phyloP scores from a whole-genome alignment of 129 eudicot genomes.

The Chrysanthemum seticuspe region DNA sequence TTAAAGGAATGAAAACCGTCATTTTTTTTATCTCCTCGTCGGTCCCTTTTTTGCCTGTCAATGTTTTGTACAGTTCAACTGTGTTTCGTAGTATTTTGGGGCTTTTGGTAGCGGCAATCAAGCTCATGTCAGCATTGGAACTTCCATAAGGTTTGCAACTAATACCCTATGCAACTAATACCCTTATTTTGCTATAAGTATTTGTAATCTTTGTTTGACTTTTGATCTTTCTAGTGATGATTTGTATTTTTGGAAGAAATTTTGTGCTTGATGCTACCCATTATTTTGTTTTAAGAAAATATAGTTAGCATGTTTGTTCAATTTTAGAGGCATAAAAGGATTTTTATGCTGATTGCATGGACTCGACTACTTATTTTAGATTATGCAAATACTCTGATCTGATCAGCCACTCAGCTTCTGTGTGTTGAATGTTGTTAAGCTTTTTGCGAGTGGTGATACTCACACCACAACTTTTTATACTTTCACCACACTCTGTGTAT shows the following conservation, averaged over 20 bases:
- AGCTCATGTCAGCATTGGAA: background rate
- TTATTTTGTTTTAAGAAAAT: background rate
- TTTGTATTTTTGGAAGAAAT: background rate
- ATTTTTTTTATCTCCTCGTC: constrained; percentile 8
- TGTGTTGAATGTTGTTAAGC: too few relatives aligned
- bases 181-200: background rate
- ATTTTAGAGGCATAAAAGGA: background rate
- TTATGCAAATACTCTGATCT: too few relatives aligned
- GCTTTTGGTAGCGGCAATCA: background rate
- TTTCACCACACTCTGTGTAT: too few relatives aligned
- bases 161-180: background rate
- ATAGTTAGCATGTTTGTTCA: background rate
- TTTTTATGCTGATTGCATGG: too few relatives aligned
- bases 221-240: background rate
- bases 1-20: constrained; percentile 27
- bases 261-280: background rate
- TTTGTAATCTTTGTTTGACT: background rate
- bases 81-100: background rate
- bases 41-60: background rate
- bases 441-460: too few relatives aligned
- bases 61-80: background rate
- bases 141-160: constrained; percentile 6
- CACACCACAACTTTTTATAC: too few relatives aligned
- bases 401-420: too few relatives aligned
- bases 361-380: too few relatives aligned